Conservation (phyloP, 2,329 filamentous ascomycete species). For the Clathrospora elynae region DNA sequence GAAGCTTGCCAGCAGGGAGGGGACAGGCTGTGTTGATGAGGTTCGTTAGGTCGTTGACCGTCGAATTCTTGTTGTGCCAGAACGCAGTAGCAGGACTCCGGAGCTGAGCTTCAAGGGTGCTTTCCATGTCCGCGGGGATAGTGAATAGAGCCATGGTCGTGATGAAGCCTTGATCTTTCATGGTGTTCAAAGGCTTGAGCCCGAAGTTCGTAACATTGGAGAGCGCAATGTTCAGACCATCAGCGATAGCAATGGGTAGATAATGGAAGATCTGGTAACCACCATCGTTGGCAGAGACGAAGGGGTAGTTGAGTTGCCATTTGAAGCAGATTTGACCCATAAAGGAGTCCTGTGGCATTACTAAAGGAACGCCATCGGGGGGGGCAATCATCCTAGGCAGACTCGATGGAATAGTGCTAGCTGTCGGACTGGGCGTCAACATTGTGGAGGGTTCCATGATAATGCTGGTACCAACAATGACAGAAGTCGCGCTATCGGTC, state of each 20-base stretch:
- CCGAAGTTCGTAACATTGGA: constrained; percentile 68
- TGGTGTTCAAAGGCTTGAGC: constrained; percentile 78
- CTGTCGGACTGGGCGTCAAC: constrained; percentile 51
- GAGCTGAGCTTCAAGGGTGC: constrained; percentile 70
- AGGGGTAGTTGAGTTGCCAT: constrained; percentile 79
- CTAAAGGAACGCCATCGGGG: constrained; percentile 59
- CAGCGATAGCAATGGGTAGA: constrained; percentile 72
- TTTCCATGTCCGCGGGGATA: constrained; percentile 52
- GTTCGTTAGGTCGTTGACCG: constrained; percentile 73
- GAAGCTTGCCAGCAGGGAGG: constrained; percentile 57
- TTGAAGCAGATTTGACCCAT: constrained; percentile 85
- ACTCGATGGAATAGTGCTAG: constrained; percentile 64
- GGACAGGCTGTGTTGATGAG: constrained; percentile 86
- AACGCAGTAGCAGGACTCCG: constrained; percentile 72
- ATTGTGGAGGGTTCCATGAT: constrained; percentile 59
- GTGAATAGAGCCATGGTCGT: constrained; percentile 71
- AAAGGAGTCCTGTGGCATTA: constrained; percentile 66
- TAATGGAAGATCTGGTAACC: constrained; percentile 84
- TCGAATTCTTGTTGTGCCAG: constrained; percentile 70
- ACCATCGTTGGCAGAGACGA: constrained; percentile 73
- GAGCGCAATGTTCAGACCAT: constrained; percentile 60
- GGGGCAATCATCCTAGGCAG: constrained; percentile 80
- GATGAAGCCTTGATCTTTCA: constrained; percentile 71
- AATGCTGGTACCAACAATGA: constrained; percentile 66
- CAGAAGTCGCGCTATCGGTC: constrained; percentile 52